A percentile compares a stretch with the other conserved stretches of the same genome.
These are phyloP conservation scores for Phanerodontia chrysosporium DNA, from an alignment of 768 basidiomycete genomes.

Conservation along the genomic window DNA sequence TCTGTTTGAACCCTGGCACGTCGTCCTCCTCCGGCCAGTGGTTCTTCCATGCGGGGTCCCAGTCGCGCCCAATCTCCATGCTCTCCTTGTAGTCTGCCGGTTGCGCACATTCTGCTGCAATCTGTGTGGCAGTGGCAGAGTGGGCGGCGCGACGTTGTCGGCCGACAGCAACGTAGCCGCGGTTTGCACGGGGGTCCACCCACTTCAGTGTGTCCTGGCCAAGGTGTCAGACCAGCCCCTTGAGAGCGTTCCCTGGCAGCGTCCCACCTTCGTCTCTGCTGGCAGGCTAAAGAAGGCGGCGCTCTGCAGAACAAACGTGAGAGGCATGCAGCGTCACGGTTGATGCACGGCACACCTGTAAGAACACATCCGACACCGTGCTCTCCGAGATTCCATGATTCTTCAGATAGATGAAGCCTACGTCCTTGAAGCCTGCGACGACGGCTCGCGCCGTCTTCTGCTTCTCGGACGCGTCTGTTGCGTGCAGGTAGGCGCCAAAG, in stretches of 20 bases:
- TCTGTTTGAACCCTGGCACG: constrained; percentile 62
- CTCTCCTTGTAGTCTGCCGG: constrained; percentile 82
- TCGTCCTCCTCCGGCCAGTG: constrained; percentile 68
- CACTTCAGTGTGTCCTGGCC: constrained; percentile 60
- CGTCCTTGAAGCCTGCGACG: constrained; percentile 73
- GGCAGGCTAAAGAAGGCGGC: constrained; percentile 71
- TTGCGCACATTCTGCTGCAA: constrained; percentile 64
- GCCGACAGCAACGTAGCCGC: constrained; percentile 78
- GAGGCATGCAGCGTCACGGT: neutral
- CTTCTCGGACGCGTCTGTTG: constrained; percentile 49
- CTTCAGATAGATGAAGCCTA: constrained; percentile 75
- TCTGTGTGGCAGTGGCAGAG: constrained; percentile 64
- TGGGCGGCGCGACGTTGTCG: constrained; percentile 82
- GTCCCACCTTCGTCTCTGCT: constrained; percentile 50
- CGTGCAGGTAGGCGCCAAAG: constrained; percentile 63
- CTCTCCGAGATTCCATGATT: constrained; percentile 67
- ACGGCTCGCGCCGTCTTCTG: constrained; percentile 60
- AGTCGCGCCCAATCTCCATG: constrained; percentile 88
- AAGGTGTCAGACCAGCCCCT: neutral
- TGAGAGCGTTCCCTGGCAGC: neutral
- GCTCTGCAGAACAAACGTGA: constrained; percentile 45
- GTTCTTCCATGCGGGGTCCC: constrained; percentile 75
- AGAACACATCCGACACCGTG: constrained; percentile 56
- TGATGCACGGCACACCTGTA: constrained; percentile 44
- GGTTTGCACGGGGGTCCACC: constrained; percentile 82